These are phyloP conservation scores for Escovopsis sp. DNA, from an alignment of 2,329 filamentous ascomycete genomes.

Conservation along the genomic window DNA sequence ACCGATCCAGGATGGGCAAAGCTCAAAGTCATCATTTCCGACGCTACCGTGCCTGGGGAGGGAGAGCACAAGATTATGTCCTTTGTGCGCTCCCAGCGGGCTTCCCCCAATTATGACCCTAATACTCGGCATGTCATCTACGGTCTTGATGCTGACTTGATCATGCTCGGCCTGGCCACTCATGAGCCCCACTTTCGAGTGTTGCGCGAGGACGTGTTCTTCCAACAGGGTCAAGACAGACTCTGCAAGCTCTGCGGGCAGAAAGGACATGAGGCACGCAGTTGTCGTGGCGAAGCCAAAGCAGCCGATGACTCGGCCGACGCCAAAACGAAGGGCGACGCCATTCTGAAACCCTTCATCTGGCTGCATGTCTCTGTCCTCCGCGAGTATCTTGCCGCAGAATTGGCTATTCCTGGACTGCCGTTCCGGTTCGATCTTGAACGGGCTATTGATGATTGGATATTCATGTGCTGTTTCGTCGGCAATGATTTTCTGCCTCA, in stretches of 20 bases:
- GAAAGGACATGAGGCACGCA: conserved; percentile 74
- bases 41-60: conserved; percentile 93
- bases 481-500: conserved; percentile 97
- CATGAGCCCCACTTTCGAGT: conserved; percentile 97
- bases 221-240: conserved; percentile 68
- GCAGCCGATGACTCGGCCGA: conserved; percentile 65
- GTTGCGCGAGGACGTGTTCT: conserved; percentile 91
- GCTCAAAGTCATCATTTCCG: conserved; percentile 94
- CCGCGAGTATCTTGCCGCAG: conserved; percentile 81
- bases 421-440: conserved; percentile 87
- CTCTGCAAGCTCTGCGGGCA: conserved; percentile 84
- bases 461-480: conserved; percentile 98
- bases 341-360: conserved; percentile 78
- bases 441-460: conserved; percentile 91
- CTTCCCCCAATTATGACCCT: conserved; percentile 80
- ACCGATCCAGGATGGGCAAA: conserved; percentile 92
- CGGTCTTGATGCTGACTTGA: conserved; percentile 90
- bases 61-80: conserved; percentile 99
- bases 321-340: conserved; percentile 65
- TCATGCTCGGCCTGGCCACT: conserved; percentile 93
- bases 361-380: conserved; percentile 91
- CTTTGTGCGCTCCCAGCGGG: conserved; percentile 85
- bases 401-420: conserved; percentile 69
- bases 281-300: conserved; percentile 66
- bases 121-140: conserved; percentile 98